Percentiles rank a stretch among this genome's conserved stretches.
Conservation (phyloP, 805 yeast species). For the Kurtzmaniella cleridarum region DNA sequence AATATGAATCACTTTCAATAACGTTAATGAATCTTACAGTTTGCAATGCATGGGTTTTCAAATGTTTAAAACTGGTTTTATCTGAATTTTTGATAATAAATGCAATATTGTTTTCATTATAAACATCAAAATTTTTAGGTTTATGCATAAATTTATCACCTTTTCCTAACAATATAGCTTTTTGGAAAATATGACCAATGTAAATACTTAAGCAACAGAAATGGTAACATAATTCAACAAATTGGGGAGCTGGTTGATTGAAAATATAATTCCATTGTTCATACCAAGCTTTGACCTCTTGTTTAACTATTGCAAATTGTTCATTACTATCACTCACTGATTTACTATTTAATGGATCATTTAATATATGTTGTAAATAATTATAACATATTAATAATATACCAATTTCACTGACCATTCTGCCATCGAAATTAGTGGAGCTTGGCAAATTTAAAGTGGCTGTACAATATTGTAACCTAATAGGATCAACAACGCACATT, state of each 20-base stretch:
- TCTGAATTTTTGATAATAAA: conserved; percentile 20
- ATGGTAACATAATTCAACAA: conserved; percentile 66
- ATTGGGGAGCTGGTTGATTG: conserved; percentile 67
- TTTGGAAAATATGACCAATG: conserved; percentile 31
- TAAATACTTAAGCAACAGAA: conserved; percentile 51
- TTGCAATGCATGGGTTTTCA: conserved; percentile 37
- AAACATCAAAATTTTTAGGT: conserved; percentile 3
- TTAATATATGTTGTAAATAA: conserved; percentile 41
- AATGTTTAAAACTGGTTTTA: conserved; percentile 22
- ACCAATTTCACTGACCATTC: conserved; percentile 73
- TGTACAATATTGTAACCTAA: conserved; percentile 53
- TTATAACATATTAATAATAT: conserved; percentile 55
- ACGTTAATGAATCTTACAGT: conserved; percentile 37
- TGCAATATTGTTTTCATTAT: conserved; percentile 16
- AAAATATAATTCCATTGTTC: conserved; percentile 66
- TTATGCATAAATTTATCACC: neutral
- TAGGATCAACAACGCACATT: conserved; percentile 55
- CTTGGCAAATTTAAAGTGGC: conserved; percentile 50
- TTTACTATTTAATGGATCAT: conserved; percentile 8
- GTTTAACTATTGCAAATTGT: conserved; percentile 32
- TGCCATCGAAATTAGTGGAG: conserved; percentile 75
- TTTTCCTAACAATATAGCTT: conserved; percentile 3
- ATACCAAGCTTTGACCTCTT: conserved; percentile 55
- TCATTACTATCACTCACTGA: conserved; percentile 13
- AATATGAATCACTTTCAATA: conserved; percentile 48